These are phyloP conservation scores for Plasmodium adleri DNA, from an alignment of 169 alveolate genomes.

Conservation along the genomic window DNA sequence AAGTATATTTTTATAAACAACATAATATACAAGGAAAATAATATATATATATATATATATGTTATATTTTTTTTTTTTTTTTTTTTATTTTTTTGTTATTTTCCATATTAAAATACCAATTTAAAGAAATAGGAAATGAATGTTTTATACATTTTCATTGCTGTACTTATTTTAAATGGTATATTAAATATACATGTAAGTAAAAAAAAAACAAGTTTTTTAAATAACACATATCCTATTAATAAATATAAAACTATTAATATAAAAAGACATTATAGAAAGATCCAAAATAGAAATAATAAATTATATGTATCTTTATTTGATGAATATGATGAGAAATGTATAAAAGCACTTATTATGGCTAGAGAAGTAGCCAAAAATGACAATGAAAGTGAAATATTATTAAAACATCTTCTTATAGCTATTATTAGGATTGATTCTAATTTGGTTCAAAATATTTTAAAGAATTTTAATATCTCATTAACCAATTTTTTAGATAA, in stretches of 20 bases:
- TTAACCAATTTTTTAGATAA: constrained; percentile 43
- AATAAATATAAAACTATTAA: constrained; percentile 27
- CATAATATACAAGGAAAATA: too few relatives aligned
- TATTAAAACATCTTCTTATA: constrained; percentile 40
- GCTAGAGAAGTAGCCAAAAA: constrained; percentile 75
- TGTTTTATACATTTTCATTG: constrained; percentile 21
- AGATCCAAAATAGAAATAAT: constrained; percentile 15
- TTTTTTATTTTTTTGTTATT: constrained; percentile 2
- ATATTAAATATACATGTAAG: constrained; percentile 35
- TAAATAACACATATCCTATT: constrained; percentile 24
- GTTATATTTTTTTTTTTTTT: not conserved
- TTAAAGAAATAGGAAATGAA: constrained; percentile 42
- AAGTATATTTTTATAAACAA: too few relatives aligned
- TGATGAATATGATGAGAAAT: constrained; percentile 69
- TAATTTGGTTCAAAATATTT: constrained; percentile 25
- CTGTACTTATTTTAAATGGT: constrained; percentile 17
- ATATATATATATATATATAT: too few relatives aligned
- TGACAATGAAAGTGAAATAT: constrained; percentile 37
- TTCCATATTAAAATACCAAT: not conserved
- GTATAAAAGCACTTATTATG: constrained; percentile 65
- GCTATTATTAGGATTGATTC: constrained; percentile 53
- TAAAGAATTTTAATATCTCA: constrained; percentile 52
- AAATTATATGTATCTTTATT: constrained; percentile 22
- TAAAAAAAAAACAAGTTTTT: constrained; percentile 19
- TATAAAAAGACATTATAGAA: constrained; percentile 12